Percentiles rank a stretch among this genome's conserved stretches.
phyloP scores from a whole-genome alignment of 2,329 filamentous ascomycete species.

The Scleromitrula shiraiana region DNA sequence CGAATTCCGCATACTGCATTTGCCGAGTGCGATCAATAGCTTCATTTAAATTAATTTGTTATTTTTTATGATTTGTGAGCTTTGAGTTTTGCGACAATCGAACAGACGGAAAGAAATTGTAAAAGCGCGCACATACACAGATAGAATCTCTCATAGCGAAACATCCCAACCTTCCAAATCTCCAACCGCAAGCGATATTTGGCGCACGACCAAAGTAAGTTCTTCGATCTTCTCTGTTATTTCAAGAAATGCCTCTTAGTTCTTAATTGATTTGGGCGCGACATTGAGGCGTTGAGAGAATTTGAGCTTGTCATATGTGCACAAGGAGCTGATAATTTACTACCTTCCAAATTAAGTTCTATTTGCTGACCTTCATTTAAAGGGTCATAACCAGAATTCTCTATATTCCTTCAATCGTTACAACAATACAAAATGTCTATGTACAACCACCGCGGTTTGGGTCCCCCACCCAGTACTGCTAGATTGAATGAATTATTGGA shows the following conservation, averaged over 20 bases:
- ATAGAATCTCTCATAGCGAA: no score
- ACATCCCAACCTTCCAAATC: no score
- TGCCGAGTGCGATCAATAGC: conserved; percentile 6
- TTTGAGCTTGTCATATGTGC: no score
- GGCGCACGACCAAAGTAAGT: conserved; percentile 1
- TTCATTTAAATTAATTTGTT: conserved; percentile 1
- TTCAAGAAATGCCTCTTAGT: not conserved
- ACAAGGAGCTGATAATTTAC: not conserved
- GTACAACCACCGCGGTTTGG: conserved; percentile 88
- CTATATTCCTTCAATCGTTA: not conserved
- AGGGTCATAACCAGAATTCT: not conserved
- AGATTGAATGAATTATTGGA: conserved; percentile 90
- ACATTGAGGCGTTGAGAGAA: not conserved
- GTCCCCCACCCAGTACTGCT: conserved; percentile 52
- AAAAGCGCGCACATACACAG: conserved; percentile 1
- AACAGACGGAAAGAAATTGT: not conserved
- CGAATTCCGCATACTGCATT: not conserved
- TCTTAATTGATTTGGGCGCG: not conserved
- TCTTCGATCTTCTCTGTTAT: not conserved
- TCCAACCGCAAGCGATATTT: not conserved
- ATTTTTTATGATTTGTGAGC: no score
- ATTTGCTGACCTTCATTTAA: not conserved
- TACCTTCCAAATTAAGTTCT: not conserved
- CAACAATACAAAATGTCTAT: conserved; percentile 50
- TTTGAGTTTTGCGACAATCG: conserved; percentile 2